Evolutionary conservation across 345 rosid genomes (phyloP), one percentile per base, ranked within the genome.

Genomic region (Salix suchowensis): DNA sequence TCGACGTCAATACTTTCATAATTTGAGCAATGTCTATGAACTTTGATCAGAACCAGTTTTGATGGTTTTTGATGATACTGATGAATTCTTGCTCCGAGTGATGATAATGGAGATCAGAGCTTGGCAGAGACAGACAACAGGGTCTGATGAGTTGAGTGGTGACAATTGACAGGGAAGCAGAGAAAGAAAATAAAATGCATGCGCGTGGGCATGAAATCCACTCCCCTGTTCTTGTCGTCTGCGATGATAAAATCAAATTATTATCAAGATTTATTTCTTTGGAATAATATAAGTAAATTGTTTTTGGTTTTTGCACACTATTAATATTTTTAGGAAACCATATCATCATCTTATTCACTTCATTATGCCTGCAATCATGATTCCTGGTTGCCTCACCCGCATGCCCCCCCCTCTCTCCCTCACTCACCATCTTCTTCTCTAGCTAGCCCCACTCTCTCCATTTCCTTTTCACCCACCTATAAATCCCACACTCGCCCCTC

Each of bases 331-430:
- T 44, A n/a, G 13, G 54, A 66, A 73, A 73, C 42, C 60, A 73
- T 72, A 70, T 68, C 81, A 77, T 74, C 78, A 77, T 81, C 81
- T 74, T 77, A 81, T 77, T 77, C 84, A 81, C 78, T 81, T 81
- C 92, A 96, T 93, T 88, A 95, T 91, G 94, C 90, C 84, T 83
- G 82, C 91, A 91, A 96, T 96, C 88, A 96, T 96, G 92, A 90
- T 89, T 92, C 88, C 88, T 87, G 97, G 97, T 92, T 89, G 92
- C 97, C 91, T 87, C 91, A 87, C 89, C 95, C 95, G 97, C 99
- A 93, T 93, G 99, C 98, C 88, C 91, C 88, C 78, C 61, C 54
- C 71, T 71, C 86, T 73, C 81, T 73, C 87, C 65, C 77, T 80
- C 86, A 30, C 83, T 78, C 68, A 37, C 68, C 50, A 32, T 37